Base-by-base conservation (phyloP, 2,329 filamentous ascomycete genomes). In the Nigrospora osmanthi region DNA sequence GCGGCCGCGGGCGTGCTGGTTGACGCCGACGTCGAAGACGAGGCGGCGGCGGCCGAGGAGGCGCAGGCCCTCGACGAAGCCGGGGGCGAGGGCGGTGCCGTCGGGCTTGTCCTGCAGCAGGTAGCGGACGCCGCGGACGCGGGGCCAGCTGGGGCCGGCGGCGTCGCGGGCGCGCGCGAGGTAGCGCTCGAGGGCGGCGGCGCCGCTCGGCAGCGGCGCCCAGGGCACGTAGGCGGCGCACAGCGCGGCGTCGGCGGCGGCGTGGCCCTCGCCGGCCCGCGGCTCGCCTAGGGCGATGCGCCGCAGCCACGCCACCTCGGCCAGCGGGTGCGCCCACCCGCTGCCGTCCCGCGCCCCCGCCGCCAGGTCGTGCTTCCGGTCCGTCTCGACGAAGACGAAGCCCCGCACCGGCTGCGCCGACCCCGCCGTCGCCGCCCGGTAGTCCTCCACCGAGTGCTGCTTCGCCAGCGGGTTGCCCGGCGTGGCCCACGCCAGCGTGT, bases 351-450 rank as follows among this genome's bases (percentile, higher is more conserved):
- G 59, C 36, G 56, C 64, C 17, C 69, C 71, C 9, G 72, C 59
- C 17, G 67, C 67, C 16, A 80, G 62, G 52, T 78, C 76, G 53
- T 83, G 75, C 56, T 76, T 78, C 51, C 88, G 83, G 64, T 94
- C 89, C 12, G 85, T 83, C 69, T 95, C 89, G 50, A 95, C 66
- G 63, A 90, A 89, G 53, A 95, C 72, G 66, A 90, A 91, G 45
- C 87, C 88, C 23, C 75, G 70, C 10, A 85, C 71, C 4, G 73
- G 53, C 44, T 65, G 54, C 40, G 62, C 54, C 11, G 65, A 61
- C 5, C 67, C 58, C 31, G 60, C 58, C 38, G 71, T 68, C 35
- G 70, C 68, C 12, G 68, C 63, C 40, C 61, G 66, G 68, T 86
- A 90, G 58, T 89, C 75, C 30, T 72, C 63, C 40, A 87, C 58